Percentiles rank a stretch among this genome's conserved stretches.
These are phyloP conservation scores for Leccinum truebloodii DNA, from an alignment of 768 basidiomycete genomes.

Conservation along the genomic window DNA sequence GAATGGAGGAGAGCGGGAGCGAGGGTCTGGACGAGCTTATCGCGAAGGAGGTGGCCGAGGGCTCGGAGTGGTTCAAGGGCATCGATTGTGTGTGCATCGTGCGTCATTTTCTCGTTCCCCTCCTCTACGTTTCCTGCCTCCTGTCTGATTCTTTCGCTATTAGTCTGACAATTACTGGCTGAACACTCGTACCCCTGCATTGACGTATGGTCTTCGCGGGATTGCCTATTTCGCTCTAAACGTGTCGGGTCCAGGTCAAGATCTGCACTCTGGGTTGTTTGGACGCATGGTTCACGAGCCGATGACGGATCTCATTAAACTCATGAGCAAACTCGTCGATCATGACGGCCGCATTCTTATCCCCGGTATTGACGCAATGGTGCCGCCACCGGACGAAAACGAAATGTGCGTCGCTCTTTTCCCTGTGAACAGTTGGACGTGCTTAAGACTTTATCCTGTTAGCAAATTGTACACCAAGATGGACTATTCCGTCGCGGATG, in stretches of 20 bases:
- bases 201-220: constrained; percentile 90
- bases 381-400: constrained; percentile 66
- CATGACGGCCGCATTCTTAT: constrained; percentile 80
- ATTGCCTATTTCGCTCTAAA: constrained; percentile 83
- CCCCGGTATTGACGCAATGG: constrained; percentile 86
- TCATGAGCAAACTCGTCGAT: constrained; percentile 86
- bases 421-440: neutral
- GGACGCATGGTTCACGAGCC: constrained; percentile 84
- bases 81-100: constrained; percentile 95
- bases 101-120: constrained; percentile 26
- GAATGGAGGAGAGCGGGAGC: constrained; percentile 95
- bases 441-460: neutral
- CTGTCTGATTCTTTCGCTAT: neutral
- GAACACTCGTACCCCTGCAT: constrained; percentile 73
- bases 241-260: constrained; percentile 79
- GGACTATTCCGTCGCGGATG: constrained; percentile 71
- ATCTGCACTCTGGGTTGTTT: constrained; percentile 90
- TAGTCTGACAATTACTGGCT: constrained; percentile 96
- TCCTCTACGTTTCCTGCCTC: neutral
- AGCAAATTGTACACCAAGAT: constrained; percentile 73
- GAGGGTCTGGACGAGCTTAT: constrained; percentile 91
- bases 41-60: constrained; percentile 64
- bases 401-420: constrained; percentile 53
- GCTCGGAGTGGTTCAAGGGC: constrained; percentile 74
- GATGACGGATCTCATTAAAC: constrained; percentile 86